A percentile compares a stretch with the other conserved stretches of the same genome.
Evolutionary conservation across 805 yeast genomes (phyloP).

Genomic region (Komagataella ulmi): DNA sequence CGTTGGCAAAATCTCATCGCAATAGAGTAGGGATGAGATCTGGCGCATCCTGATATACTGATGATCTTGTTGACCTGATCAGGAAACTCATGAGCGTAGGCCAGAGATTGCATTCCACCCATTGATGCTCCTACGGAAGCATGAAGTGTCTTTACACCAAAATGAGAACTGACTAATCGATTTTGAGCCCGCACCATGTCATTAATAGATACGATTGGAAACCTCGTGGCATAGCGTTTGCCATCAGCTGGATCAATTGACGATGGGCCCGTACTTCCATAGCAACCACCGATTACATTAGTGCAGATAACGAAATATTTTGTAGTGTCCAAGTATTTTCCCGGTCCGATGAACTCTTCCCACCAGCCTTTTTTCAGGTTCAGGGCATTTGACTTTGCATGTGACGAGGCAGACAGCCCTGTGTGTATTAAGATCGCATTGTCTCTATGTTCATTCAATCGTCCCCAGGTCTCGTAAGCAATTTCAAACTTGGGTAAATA

Average conservation of each 20-base stretch:
- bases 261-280: conserved; percentile 90
- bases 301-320: conserved; percentile 79
- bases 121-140: conserved; percentile 86
- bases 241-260: conserved; percentile 59
- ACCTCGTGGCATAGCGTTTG: conserved; percentile 67
- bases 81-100: conserved; percentile 76
- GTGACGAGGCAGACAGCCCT: conserved; percentile 87
- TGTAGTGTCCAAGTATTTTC: conserved; percentile 63
- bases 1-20: conserved; percentile 90
- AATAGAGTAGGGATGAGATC: conserved; percentile 88
- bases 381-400: conserved; percentile 67
- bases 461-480: conserved; percentile 94
- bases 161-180: conserved; percentile 44
- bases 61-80: conserved; percentile 61
- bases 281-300: conserved; percentile 89
- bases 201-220: conserved; percentile 73
- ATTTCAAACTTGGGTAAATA: conserved; percentile 57
- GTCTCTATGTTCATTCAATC: conserved; percentile 41
- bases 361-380: conserved; percentile 85
- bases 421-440: conserved; percentile 80
- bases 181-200: conserved; percentile 91
- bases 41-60: conserved; percentile 84
- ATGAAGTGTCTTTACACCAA: conserved; percentile 50
- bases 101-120: conserved; percentile 98
- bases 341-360: conserved; percentile 89